Evolutionary conservation across 2,329 filamentous ascomycete genomes (phyloP).

Genomic region (Aspergillus brasiliensis): DNA sequence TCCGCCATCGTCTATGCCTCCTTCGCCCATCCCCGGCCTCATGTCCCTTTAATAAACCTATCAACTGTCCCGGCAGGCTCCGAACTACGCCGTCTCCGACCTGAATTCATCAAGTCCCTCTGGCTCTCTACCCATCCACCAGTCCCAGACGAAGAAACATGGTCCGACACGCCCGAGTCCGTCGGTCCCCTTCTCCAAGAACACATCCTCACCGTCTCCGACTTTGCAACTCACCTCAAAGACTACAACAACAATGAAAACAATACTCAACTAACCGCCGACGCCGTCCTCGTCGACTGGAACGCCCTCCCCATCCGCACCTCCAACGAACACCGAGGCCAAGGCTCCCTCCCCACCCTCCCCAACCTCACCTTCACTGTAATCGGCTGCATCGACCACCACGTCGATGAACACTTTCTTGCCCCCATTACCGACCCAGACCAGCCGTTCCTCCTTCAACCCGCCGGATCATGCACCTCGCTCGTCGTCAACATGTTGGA

Average conservation of each 20-base stretch:
- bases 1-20: conserved; percentile 64
- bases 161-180: conserved; percentile 27
- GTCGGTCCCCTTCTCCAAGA: conserved; percentile 31
- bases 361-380: conserved; percentile 48
- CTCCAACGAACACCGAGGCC: conserved; percentile 47
- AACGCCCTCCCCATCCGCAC: conserved; percentile 47
- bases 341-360: conserved; percentile 52
- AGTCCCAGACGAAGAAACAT: conserved; percentile 22
- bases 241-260: conserved; percentile 7
- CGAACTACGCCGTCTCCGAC: conserved; percentile 57
- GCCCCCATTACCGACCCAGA: conserved; percentile 40
- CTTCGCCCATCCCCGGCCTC: conserved; percentile 49
- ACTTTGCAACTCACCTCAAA: conserved; percentile 33
- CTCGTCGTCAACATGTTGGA: conserved; percentile 54
- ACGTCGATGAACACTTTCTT: conserved; percentile 60
- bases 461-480: conserved; percentile 61
- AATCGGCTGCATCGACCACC: conserved; percentile 63
- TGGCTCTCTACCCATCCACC: conserved; percentile 47
- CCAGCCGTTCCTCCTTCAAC: conserved; percentile 56
- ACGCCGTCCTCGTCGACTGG: conserved; percentile 48
- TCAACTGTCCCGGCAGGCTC: conserved; percentile 46
- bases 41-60: conserved; percentile 63
- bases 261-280: conserved; percentile 15
- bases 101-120: conserved; percentile 61
- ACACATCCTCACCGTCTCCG: conserved; percentile 45